Conservation (phyloP, 495 filamentous ascomycete genomes). For the Tuber aestivum region DNA sequence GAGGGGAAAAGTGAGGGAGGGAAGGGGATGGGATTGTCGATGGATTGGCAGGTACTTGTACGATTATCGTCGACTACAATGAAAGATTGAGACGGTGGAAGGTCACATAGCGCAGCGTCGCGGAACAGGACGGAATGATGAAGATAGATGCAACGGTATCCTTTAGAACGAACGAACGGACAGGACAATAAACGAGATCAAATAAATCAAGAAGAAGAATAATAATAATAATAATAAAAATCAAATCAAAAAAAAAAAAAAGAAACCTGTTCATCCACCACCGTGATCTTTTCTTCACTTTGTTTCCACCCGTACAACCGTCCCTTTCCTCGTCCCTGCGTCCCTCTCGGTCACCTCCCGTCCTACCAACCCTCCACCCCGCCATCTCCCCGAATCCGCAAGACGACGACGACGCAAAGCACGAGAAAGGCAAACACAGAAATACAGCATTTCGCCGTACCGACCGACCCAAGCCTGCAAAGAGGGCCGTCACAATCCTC, state of each 20-base stretch:
- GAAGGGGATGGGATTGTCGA: neutral
- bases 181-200: neutral
- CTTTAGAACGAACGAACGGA: neutral
- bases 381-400: neutral
- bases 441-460: constrained; percentile 5
- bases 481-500: neutral
- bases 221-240: neutral
- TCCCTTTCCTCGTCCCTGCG: neutral
- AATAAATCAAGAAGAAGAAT: neutral
- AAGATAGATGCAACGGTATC: too few relatives aligned
- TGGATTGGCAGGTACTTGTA: neutral
- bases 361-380: neutral
- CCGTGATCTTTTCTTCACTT: neutral
- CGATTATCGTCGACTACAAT: too few relatives aligned
- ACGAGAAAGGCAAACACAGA: neutral
- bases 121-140: neutral
- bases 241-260: neutral
- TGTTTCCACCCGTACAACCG: neutral
- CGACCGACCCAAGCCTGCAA: neutral
- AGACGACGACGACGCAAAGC: neutral
- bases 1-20: neutral
- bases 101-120: too few relatives aligned
- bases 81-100: too few relatives aligned
- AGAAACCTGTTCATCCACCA: neutral
- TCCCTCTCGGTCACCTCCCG: neutral